phyloP scores from a whole-genome alignment of 2,329 filamentous ascomycete species.

The Sarocladium brachiariae region DNA sequence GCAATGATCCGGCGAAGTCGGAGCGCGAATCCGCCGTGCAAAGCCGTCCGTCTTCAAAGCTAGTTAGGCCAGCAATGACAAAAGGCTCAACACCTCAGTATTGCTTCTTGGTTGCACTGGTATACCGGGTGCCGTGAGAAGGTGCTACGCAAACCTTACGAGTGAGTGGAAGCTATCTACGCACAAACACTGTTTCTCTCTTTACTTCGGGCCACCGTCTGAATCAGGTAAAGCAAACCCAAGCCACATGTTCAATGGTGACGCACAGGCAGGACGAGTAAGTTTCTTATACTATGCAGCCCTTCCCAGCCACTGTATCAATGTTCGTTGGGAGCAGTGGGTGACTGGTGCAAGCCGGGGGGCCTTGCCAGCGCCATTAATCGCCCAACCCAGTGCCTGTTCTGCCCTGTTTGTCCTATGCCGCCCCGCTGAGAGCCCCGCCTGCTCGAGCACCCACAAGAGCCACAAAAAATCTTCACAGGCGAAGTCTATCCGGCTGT shows the following conservation, averaged over 20 bases:
- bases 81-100: no score
- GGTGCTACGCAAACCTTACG: no score
- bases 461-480: slow-evolving; percentile 1
- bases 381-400: not conserved
- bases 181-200: not conserved
- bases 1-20: not conserved
- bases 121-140: no score
- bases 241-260: not conserved
- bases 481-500: no score
- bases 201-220: not conserved
- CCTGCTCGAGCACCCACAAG: no score
- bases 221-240: slow-evolving; percentile 2
- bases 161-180: no score
- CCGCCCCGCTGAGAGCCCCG: not conserved
- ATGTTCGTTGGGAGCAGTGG: no score
- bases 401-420: no score
- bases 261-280: not conserved
- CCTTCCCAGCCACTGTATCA: not conserved
- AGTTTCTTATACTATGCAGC: no score
- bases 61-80: no score
- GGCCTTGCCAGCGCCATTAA: slow-evolving; percentile 1
- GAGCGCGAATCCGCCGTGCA: not conserved
- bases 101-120: no score
- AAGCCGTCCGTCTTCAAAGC: not conserved
- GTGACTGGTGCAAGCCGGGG: no score